A percentile compares a stretch with the other conserved stretches of the same genome.
Conservation (phyloP, 371 early-diverging fungal species). For the Coemansia sp. region DNA sequence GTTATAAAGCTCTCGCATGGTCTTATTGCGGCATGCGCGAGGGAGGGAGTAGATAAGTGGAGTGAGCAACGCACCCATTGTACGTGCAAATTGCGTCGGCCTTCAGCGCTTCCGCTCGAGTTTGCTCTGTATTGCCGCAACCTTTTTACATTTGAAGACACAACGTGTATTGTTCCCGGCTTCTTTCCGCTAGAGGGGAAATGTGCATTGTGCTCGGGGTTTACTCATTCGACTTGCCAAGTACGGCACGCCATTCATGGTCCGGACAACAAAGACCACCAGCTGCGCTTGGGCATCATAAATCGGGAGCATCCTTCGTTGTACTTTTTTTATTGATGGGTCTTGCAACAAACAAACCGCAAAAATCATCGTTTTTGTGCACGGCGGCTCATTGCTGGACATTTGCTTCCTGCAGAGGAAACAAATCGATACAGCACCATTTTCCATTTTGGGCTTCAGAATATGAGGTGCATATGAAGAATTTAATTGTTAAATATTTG, state of each 20-base stretch:
- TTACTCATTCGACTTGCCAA: background rate
- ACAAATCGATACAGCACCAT: background rate
- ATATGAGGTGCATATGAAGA: background rate
- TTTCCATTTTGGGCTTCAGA: background rate
- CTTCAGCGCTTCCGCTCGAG: background rate
- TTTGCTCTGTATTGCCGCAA: background rate
- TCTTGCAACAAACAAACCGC: background rate
- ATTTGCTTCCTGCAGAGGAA: background rate
- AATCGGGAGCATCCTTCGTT: background rate
- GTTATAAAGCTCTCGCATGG: background rate
- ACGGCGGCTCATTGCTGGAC: background rate
- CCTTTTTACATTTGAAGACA: background rate
- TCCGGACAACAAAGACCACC: background rate
- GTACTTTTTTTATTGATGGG: background rate
- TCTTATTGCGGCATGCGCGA: background rate
- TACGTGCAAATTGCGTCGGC: background rate
- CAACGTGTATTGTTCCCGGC: background rate
- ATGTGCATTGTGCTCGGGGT: background rate
- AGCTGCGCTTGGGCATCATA: background rate
- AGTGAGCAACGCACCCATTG: conserved; percentile 15
- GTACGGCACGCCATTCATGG: background rate
- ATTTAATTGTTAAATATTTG: background rate
- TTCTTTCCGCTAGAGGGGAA: background rate
- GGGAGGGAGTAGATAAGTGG: conserved; percentile 16
- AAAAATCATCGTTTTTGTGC: background rate